Evolutionary conservation across 129 eudicot species (phyloP), one percentile per base, ranked within the genome.

Genomic region (Tagetes erecta): DNA sequence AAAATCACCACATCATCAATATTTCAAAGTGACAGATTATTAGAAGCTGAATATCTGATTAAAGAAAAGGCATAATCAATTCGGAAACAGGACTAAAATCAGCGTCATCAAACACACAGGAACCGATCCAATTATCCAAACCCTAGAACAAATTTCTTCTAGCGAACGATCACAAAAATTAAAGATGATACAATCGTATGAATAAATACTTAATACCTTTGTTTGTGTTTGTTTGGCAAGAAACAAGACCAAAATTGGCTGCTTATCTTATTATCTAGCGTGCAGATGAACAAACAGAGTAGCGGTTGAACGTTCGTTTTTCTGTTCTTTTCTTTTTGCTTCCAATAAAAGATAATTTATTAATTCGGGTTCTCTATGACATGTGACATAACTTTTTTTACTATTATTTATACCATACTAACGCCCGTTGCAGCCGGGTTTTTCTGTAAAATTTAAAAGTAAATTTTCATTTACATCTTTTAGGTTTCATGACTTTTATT

Each of bases 91-190:
- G 41, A 59, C 6, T 10, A 34, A 59, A 59, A 34, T 9, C 65
- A 59, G 14, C 65, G 34, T 57, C 38, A 59, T 57, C 38, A 57
- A 30, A n/a, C 73, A 52, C 73, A 40, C 8, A 64, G 0, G 12
- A 76, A 66, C 67, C 27, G 31, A 41, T 64, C 47, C 20, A 46
- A 76, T 12, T 12, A 41, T 64, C 47, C 20, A 46, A 76, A 66
- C 80, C 80, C 74, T 76, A 76, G 37, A 56, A 27, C n/a, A 52
- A n/a, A 44, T 52, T 51, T 44, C 33, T 34, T 59, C 46, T 8
- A 59, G 59, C 10, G 27, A 65, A 65, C 36, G 33, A 76, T 53
- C 55, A 76, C 46, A 55, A 75, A 75, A 67, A 30, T 37, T 44
- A 2, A 44, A 1, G 31, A 72, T 9, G 40, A 5, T 37, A 7